phyloP scores from a whole-genome alignment of 805 yeast species.

The Myxozyma udenii region DNA sequence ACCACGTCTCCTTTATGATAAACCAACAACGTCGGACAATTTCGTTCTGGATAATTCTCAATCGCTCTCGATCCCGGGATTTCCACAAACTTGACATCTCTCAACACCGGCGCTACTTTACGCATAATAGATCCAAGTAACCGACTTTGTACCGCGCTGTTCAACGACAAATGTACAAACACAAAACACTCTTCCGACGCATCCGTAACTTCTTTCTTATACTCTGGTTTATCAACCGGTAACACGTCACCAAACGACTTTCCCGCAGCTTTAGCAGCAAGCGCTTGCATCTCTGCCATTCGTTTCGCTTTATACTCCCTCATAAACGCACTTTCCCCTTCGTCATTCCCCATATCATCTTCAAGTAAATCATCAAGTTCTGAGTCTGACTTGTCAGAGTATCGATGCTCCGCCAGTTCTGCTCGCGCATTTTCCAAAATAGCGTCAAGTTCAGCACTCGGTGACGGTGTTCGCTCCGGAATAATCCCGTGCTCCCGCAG shows the following conservation, averaged over 20 bases:
- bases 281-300: conserved; percentile 63
- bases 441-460: conserved; percentile 80
- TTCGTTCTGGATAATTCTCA: conserved; percentile 84
- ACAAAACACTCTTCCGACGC: conserved; percentile 66
- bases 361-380: conserved; percentile 58
- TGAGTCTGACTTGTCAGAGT: conserved; percentile 25
- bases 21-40: conserved; percentile 86
- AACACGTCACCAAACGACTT: conserved; percentile 67
- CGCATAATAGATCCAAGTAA: conserved; percentile 58
- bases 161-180: conserved; percentile 70
- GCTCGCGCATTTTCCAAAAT: conserved; percentile 79
- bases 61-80: conserved; percentile 88
- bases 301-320: conserved; percentile 73
- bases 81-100: conserved; percentile 86
- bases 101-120: conserved; percentile 61
- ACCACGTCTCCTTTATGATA: conserved; percentile 75
- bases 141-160: conserved; percentile 49
- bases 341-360: conserved; percentile 90
- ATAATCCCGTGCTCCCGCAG: conserved; percentile 84
- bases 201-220: conserved; percentile 77
- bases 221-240: conserved; percentile 84
- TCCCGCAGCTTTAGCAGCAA: conserved; percentile 36
- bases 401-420: conserved; percentile 68
- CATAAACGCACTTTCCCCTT: conserved; percentile 73
- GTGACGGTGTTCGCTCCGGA: conserved; percentile 87